Base-by-base conservation (phyloP, 495 filamentous ascomycete genomes). In the Penicillium verhagenii region DNA sequence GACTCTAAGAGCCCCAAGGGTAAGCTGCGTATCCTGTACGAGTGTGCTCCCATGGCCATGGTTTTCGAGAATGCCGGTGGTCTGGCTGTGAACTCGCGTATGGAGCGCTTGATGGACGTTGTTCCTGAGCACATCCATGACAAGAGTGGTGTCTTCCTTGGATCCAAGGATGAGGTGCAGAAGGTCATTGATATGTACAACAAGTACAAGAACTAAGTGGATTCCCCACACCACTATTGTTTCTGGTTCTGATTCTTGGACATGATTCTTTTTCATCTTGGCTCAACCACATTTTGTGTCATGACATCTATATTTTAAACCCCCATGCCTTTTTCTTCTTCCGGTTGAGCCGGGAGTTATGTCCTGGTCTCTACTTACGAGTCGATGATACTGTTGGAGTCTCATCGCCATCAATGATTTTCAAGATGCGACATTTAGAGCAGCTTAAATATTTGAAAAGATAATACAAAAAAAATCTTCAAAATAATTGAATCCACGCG, bases 11-110 rank as follows among this genome's bases (percentile, higher is more conserved):
- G 88, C 64, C 88, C 91, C 50, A 98, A 97, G 83, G 94, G 94
- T 39, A 98, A 98, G 81, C 81, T 98, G 63, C 82, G 94, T 57
- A 98, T 98, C 61, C 71, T 98, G 65, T 98, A 98, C 75, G 94
- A 98, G 78, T 98, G 94, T 71, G 94, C 95, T 2, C 94, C 94
- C 16, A 98, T 98, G 94, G 95, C 95, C 6, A 91, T 97, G 92
- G 80, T 98, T 19, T 96, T 98, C 75, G 94, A 98, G 79, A 96
- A 98, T 74, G 94, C 94, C 59, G 94, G 94, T 58, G 94, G 94
- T 43, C 83, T 94, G 72, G 94, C 94, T 2, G 78, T 98, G 18
- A 87, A 96, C 72, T 89, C 88, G 72, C 83, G 85, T 35, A 94
- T 95, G 89, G 73, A 85, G 55, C 86, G 94, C 33, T 91, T 98